Conservation (phyloP, 2,329 filamentous ascomycete genomes). For the Colletotrichum sublineola region DNA sequence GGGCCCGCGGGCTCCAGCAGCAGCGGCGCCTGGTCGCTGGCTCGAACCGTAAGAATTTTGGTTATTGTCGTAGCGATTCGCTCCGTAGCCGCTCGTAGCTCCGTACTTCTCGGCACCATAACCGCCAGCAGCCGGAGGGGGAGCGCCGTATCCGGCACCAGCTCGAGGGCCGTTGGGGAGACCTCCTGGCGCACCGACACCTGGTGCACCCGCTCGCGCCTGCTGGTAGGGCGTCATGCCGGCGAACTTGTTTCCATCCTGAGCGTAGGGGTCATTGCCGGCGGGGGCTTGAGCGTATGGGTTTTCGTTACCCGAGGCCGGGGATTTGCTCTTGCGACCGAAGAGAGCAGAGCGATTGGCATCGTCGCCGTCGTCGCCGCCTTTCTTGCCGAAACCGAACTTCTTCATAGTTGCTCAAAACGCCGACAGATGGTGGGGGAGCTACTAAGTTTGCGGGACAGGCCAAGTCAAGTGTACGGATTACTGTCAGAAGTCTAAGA, state of each 20-base stretch:
- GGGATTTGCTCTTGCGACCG: constrained; percentile 65
- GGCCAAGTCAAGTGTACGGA: background rate
- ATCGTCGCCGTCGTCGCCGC: constrained; percentile 64
- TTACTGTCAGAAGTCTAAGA: constrained; percentile 13
- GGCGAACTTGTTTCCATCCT: constrained; percentile 58
- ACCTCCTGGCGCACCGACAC: constrained; percentile 50
- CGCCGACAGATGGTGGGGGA: constrained; percentile 15
- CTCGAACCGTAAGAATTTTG: constrained; percentile 48
- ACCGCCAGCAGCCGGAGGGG: constrained; percentile 54
- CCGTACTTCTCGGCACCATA: constrained; percentile 69
- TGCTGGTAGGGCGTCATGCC: constrained; percentile 54
- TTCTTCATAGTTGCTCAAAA: constrained; percentile 66
- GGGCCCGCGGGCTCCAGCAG: constrained; percentile 57
- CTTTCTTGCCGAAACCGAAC: constrained; percentile 72
- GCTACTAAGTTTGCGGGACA: background rate
- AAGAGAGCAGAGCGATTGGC: constrained; percentile 67
- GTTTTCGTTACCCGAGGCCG: constrained; percentile 62
- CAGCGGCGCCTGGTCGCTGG: constrained; percentile 46
- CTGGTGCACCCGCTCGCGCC: constrained; percentile 48
- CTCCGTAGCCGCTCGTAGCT: constrained; percentile 63
- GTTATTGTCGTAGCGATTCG: constrained; percentile 64
- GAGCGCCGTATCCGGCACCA: constrained; percentile 45
- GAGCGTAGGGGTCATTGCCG: constrained; percentile 66
- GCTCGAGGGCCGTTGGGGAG: constrained; percentile 54
- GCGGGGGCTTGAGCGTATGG: constrained; percentile 68